Conservation (phyloP, 495 filamentous ascomycete genomes). For the Talaromyces nanjingensis region DNA sequence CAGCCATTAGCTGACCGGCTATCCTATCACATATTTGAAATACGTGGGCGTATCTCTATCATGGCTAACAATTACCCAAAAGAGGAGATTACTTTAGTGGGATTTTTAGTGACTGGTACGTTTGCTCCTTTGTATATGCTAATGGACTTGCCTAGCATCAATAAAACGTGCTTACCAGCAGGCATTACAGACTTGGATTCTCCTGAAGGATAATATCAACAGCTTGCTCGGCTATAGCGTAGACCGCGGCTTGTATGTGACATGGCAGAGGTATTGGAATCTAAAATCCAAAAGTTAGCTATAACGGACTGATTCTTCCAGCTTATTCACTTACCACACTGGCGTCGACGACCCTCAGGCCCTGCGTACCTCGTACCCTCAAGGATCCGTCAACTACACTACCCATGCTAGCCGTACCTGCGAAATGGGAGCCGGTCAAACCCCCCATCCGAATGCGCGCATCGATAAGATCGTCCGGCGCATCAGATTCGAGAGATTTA, state of each 20-base stretch:
- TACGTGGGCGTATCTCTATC: neutral
- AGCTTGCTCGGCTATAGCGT: constrained; percentile 40
- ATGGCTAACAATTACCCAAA: neutral
- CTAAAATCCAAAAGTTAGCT: neutral
- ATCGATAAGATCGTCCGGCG: neutral
- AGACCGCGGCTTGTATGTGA: constrained; percentile 27
- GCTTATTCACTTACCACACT: constrained; percentile 19
- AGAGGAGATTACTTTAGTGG: too few relatives aligned
- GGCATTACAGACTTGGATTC: constrained; percentile 13
- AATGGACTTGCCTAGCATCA: too few relatives aligned
- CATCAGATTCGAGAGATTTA: neutral
- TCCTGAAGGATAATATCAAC: constrained; percentile 35
- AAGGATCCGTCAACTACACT: constrained; percentile 25
- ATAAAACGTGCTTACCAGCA: too few relatives aligned
- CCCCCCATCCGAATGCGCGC: neutral
- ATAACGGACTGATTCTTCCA: constrained; percentile 11
- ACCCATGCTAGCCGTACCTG: constrained; percentile 23
- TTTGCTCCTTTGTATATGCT: too few relatives aligned
- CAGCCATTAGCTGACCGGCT: neutral
- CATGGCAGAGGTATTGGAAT: constrained; percentile 30
- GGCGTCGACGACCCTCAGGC: constrained; percentile 25
- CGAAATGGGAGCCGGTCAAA: neutral
- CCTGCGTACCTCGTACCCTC: constrained; percentile 20
- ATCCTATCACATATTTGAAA: neutral
- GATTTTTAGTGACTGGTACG: too few relatives aligned